Evolutionary conservation across 2,329 filamentous ascomycete species (phyloP).

Genomic region (Chalara sp.): DNA sequence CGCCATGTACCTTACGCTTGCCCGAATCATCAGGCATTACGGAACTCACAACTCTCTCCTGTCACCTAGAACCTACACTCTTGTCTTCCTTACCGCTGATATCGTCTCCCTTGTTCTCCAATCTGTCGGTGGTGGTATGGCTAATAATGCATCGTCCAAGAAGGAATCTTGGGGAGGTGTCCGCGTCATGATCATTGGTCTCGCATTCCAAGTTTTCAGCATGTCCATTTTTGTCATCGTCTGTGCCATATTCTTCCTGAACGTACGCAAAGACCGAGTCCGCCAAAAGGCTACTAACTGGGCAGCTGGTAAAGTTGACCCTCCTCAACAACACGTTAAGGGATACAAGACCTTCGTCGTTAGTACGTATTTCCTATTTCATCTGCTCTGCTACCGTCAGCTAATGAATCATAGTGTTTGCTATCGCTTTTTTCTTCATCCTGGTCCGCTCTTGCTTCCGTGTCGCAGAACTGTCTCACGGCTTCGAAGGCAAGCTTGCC

Average conservation of each 20-base stretch:
- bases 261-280: constrained; percentile 8
- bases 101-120: constrained; percentile 51
- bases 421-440: constrained; percentile 41
- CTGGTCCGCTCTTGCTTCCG: constrained; percentile 50
- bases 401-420: constrained; percentile 25
- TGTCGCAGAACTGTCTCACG: constrained; percentile 48
- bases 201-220: constrained; percentile 31
- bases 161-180: constrained; percentile 15
- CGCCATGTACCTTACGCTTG: constrained; percentile 51
- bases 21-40: constrained; percentile 47
- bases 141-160: constrained; percentile 36
- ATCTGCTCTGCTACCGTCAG: not conserved
- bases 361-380: not conserved
- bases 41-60: constrained; percentile 39
- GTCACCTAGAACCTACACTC: constrained; percentile 44
- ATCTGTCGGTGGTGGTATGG: constrained; percentile 45
- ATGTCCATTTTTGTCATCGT: constrained; percentile 22
- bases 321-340: not conserved
- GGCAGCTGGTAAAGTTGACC: constrained; percentile 1
- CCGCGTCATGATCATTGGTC: constrained; percentile 32
- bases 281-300: not conserved
- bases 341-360: constrained; percentile 1
- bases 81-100: constrained; percentile 38
- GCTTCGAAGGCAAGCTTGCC: constrained; percentile 44
- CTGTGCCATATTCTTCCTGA: constrained; percentile 9